phyloP scores from a whole-genome alignment of 768 basidiomycete genomes.

The Mycena sanguinolenta region DNA sequence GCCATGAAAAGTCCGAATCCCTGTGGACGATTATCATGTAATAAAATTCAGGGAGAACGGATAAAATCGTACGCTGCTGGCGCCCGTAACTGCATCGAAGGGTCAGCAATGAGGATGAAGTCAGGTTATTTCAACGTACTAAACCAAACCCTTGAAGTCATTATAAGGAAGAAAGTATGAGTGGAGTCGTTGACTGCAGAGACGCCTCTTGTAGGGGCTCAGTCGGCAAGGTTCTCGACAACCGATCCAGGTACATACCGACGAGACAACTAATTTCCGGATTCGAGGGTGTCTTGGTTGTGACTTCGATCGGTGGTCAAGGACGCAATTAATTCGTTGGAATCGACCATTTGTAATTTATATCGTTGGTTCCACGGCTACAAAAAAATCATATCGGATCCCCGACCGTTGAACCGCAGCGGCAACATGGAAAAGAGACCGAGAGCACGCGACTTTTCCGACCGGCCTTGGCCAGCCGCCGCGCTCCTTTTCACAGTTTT shows the following conservation, averaged over 20 bases:
- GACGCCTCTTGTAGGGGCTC: too few relatives aligned
- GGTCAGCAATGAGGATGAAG: neutral
- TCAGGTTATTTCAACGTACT: constrained; percentile 23
- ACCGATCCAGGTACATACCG: neutral
- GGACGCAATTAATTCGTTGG: too few relatives aligned
- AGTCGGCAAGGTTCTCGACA: constrained; percentile 6
- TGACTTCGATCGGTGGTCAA: neutral
- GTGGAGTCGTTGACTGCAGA: neutral
- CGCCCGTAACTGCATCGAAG: constrained; percentile 17
- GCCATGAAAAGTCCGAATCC: constrained; percentile 36
- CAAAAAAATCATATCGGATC: too few relatives aligned
- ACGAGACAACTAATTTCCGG: neutral
- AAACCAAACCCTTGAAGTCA: constrained; percentile 36
- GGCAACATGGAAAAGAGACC: too few relatives aligned
- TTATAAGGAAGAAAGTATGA: neutral
- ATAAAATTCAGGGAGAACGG: too few relatives aligned
- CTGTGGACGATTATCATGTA: constrained; percentile 15
- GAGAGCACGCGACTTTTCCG: too few relatives aligned
- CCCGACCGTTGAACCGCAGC: too few relatives aligned
- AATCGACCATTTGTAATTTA: too few relatives aligned
- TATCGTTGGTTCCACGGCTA: too few relatives aligned
- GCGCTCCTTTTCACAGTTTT: too few relatives aligned
- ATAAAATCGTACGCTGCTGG: too few relatives aligned
- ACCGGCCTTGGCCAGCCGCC: too few relatives aligned
- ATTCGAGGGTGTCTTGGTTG: constrained; percentile 1